Percentiles rank a stretch among this genome's conserved stretches.
Evolutionary conservation across 169 alveolate genomes (phyloP).

Genomic region (Plasmodium fragile): DNA sequence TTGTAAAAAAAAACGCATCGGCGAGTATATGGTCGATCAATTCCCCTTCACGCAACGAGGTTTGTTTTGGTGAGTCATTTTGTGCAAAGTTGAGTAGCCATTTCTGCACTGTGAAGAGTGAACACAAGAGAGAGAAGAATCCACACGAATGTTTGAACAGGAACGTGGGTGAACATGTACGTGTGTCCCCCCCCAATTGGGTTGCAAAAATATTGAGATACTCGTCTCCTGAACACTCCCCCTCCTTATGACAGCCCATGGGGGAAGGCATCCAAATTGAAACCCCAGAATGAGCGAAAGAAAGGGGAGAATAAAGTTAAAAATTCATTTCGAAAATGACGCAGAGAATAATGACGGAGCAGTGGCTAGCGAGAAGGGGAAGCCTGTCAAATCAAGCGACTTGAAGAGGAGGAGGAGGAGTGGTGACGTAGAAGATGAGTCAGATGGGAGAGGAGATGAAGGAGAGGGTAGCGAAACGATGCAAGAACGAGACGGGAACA

Average conservation of each 20-base stretch:
- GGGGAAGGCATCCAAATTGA: not conserved
- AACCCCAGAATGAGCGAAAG: not conserved
- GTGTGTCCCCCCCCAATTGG: not conserved
- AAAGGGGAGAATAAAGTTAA: conserved; percentile 67
- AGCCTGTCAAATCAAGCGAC: conserved; percentile 7
- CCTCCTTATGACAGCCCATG: not conserved
- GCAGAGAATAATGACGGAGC: not conserved
- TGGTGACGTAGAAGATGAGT: conserved; percentile 22
- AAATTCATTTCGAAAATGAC: conserved; percentile 28
- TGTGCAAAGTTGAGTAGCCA: not conserved
- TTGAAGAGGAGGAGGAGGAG: conserved; percentile 20
- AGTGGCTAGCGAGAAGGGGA: not conserved
- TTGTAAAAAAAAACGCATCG: not conserved
- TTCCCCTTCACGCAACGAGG: not conserved
- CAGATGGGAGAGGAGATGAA: not conserved
- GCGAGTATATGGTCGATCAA: not conserved
- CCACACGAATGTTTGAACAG: not conserved
- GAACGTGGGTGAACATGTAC: not conserved
- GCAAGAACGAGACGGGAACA: conserved; percentile 4
- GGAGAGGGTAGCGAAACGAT: not conserved
- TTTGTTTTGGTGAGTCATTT: not conserved
- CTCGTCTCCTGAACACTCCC: not conserved
- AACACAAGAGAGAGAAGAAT: not conserved
- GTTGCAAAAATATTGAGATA: not conserved
- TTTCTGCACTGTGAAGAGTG: not conserved